Percentiles rank a stretch among this genome's conserved stretches.
Evolutionary conservation across 1,284 basidiomycete genomes (phyloP).

Genomic region (Crucibulum cyathiforme): DNA sequence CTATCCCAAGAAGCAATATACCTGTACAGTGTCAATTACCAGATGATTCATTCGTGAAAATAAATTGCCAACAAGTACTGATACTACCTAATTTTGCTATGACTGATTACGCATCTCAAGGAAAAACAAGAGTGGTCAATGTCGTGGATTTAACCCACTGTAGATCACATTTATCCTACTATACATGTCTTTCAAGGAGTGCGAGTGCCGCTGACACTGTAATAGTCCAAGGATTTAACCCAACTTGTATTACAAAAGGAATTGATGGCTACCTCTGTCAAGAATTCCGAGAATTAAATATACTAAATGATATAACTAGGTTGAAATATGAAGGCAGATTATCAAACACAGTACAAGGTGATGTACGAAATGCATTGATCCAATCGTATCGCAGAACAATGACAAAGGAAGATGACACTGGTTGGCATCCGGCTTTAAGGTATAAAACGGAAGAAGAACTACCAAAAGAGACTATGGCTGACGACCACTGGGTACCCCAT

Average conservation of each 20-base stretch:
- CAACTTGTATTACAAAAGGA: conserved; percentile 17
- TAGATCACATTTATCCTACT: conserved; percentile 23
- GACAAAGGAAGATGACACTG: too few species aligned
- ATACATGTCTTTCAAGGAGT: conserved; percentile 31
- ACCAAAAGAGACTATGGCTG: too few species aligned
- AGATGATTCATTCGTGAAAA: background rate
- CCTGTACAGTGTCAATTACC: background rate
- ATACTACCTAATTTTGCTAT: conserved; percentile 29
- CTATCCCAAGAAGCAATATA: conserved; percentile 2
- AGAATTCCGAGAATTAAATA: conserved; percentile 33
- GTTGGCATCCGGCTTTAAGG: too few species aligned
- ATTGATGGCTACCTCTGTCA: conserved; percentile 23
- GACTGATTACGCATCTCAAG: conserved; percentile 37
- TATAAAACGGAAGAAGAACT: too few species aligned
- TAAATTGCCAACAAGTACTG: conserved; percentile 21
- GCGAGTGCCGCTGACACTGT: conserved; percentile 25
- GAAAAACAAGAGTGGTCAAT: conserved; percentile 28
- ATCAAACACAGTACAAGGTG: conserved; percentile 5
- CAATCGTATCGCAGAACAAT: conserved; percentile 3
- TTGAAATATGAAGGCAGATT: conserved; percentile 17
- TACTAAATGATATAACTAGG: conserved; percentile 30
- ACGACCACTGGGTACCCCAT: too few species aligned
- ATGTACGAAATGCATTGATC: conserved; percentile 11
- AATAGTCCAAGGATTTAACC: conserved; percentile 29
- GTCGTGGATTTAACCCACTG: conserved; percentile 27